Conservation (phyloP, 2,329 filamentous ascomycete species). For the Apiospora sp. region DNA sequence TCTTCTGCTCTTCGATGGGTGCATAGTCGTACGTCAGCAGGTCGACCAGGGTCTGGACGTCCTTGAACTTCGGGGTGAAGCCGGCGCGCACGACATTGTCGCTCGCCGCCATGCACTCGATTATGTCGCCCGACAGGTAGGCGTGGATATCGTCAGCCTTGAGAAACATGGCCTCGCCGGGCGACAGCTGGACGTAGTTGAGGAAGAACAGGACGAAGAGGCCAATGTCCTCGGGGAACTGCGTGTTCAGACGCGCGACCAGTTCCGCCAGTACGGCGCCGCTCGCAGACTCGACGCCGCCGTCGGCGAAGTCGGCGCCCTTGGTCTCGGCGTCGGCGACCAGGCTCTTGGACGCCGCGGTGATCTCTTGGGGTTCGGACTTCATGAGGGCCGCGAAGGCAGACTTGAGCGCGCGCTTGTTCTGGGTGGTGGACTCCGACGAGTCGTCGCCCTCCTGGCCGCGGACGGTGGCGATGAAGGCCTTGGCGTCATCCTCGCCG, state of each 20-base stretch:
- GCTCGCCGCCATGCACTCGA: conserved; percentile 99
- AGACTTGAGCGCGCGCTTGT: conserved; percentile 80
- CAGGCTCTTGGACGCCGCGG: conserved; percentile 71
- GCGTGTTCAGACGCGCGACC: conserved; percentile 76
- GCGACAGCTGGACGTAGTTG: conserved; percentile 87
- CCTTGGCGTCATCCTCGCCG: conserved; percentile 67
- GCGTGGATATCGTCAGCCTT: conserved; percentile 98
- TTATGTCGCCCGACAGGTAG: conserved; percentile 91
- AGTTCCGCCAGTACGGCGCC: conserved; percentile 79
- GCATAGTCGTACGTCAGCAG: conserved; percentile 97
- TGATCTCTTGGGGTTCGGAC: conserved; percentile 71
- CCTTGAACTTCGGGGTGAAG: conserved; percentile 98
- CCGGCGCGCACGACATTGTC: conserved; percentile 98
- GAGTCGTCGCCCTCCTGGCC: conserved; percentile 56
- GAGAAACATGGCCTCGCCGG: conserved; percentile 95
- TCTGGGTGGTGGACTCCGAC: conserved; percentile 54
- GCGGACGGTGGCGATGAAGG: conserved; percentile 61
- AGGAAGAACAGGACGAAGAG: conserved; percentile 97
- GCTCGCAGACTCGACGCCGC: conserved; percentile 71
- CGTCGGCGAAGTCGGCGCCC: conserved; percentile 76
- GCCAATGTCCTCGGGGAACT: conserved; percentile 91
- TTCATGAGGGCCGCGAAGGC: conserved; percentile 85
- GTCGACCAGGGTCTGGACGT: conserved; percentile 84
- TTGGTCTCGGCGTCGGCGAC: conserved; percentile 74
- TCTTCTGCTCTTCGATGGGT: conserved; percentile 94